Percentiles rank a stretch among this genome's conserved stretches.
These are phyloP conservation scores for Xylaria polymorpha DNA, from an alignment of 2,329 filamentous ascomycete species.

Conservation along the genomic window DNA sequence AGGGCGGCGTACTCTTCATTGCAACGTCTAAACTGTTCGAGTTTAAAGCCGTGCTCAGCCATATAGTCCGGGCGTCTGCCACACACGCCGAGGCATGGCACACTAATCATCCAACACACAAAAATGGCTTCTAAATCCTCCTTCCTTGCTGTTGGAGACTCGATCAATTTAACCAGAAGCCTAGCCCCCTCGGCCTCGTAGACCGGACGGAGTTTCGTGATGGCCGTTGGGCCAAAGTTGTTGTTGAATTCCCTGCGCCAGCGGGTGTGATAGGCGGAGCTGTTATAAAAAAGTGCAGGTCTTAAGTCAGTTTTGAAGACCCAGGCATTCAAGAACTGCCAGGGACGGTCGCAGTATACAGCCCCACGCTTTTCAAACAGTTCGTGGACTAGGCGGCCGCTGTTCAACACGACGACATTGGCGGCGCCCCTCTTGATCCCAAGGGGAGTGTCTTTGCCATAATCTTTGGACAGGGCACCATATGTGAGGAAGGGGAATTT, in stretches of 20 bases:
- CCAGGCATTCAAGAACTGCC: conserved; percentile 4
- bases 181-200: conserved; percentile 9
- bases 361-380: conserved; percentile 8
- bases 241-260: conserved; percentile 18
- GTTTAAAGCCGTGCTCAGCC: not conserved
- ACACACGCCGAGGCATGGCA: conserved; percentile 4
- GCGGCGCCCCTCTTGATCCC: conserved; percentile 3
- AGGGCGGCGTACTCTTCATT: conserved; percentile 9
- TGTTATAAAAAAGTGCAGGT: conserved; percentile 1
- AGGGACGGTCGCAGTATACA: conserved; percentile 5
- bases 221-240: conserved; percentile 8
- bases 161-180: conserved; percentile 6
- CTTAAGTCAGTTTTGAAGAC: conserved; percentile 6
- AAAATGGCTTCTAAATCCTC: conserved; percentile 9
- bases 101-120: conserved; percentile 13
- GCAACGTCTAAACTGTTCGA: conserved; percentile 1
- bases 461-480: not conserved
- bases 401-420: conserved; percentile 10
- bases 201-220: conserved; percentile 6
- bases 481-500: conserved; percentile 10
- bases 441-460: conserved; percentile 6
- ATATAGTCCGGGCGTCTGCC: conserved; percentile 15
- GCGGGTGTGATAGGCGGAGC: conserved; percentile 3
- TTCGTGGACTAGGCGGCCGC: conserved; percentile 6
- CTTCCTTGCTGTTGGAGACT: not conserved